These are phyloP conservation scores for Rhamnella rubrinervis DNA, from an alignment of 331 rosid genomes.

Conservation along the genomic window DNA sequence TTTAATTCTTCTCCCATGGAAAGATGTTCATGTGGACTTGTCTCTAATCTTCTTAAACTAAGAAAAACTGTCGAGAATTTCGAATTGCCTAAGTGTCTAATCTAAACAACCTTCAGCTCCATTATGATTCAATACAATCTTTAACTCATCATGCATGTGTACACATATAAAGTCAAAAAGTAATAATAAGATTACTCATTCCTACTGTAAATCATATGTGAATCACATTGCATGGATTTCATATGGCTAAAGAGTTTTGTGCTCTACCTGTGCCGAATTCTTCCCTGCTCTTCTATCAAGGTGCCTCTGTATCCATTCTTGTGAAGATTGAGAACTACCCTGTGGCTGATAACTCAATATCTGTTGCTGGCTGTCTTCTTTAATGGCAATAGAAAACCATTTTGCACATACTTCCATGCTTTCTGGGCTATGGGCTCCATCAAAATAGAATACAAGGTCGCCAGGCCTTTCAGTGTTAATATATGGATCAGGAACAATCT, in stretches of 20 bases:
- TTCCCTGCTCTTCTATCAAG: constrained; percentile 37
- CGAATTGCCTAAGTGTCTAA: too few relatives aligned
- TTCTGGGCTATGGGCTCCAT: constrained; percentile 99
- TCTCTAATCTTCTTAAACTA: too few relatives aligned
- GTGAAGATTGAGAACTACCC: constrained; percentile 37
- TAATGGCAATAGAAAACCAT: constrained; percentile 77
- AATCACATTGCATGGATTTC: too few relatives aligned
- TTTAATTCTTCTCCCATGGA: not conserved
- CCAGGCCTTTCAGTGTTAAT: constrained; percentile 42
- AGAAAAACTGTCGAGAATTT: too few relatives aligned
- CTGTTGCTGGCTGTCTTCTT: constrained; percentile 44
- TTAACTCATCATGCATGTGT: too few relatives aligned
- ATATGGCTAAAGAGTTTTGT: constrained; percentile 18
- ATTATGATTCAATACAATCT: too few relatives aligned
- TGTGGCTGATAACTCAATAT: constrained; percentile 35
- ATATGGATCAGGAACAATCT: constrained; percentile 65
- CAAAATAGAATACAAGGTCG: constrained; percentile 77
- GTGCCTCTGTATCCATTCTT: constrained; percentile 34
- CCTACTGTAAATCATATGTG: too few relatives aligned
- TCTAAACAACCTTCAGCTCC: too few relatives aligned
- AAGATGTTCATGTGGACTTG: not conserved
- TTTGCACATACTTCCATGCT: constrained; percentile 83
- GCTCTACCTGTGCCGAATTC: constrained; percentile 61
- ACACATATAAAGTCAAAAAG: too few relatives aligned
- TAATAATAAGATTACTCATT: too few relatives aligned